These are phyloP conservation scores for Eucalyptus decipiens DNA, from an alignment of 345 rosid genomes.

Conservation along the genomic window DNA sequence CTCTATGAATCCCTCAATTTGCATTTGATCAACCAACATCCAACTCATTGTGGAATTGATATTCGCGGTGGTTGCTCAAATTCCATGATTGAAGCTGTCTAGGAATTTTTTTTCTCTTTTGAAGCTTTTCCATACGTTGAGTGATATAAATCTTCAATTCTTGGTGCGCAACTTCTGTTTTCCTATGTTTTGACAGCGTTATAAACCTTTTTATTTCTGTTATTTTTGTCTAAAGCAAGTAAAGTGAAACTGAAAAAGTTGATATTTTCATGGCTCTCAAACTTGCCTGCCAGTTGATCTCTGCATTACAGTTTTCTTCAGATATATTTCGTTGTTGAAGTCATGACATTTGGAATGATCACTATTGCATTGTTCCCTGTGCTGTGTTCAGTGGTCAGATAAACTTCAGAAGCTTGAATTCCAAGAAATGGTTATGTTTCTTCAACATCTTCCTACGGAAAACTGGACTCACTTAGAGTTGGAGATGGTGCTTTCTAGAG, in stretches of 20 bases:
- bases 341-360: background rate
- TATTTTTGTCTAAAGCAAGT: background rate
- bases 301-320: background rate
- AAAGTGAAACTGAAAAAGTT: background rate
- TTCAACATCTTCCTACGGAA: conserved; percentile 89
- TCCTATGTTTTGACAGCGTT: background rate
- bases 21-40: background rate
- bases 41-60: background rate
- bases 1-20: background rate
- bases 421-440: conserved; percentile 98
- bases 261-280: background rate
- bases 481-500: conserved; percentile 83
- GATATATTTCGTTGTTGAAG: background rate
- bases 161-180: background rate
- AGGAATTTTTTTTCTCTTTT: background rate
- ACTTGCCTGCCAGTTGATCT: background rate
- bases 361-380: background rate
- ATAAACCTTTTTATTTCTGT: background rate
- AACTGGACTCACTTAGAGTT: conserved; percentile 86
- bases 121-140: background rate
- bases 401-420: conserved; percentile 85
- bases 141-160: background rate
- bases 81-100: background rate
- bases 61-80: background rate
- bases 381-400: conserved; percentile 71